Conservation (phyloP, 2,329 filamentous ascomycete species). For the Diaporthe amygdali region DNA sequence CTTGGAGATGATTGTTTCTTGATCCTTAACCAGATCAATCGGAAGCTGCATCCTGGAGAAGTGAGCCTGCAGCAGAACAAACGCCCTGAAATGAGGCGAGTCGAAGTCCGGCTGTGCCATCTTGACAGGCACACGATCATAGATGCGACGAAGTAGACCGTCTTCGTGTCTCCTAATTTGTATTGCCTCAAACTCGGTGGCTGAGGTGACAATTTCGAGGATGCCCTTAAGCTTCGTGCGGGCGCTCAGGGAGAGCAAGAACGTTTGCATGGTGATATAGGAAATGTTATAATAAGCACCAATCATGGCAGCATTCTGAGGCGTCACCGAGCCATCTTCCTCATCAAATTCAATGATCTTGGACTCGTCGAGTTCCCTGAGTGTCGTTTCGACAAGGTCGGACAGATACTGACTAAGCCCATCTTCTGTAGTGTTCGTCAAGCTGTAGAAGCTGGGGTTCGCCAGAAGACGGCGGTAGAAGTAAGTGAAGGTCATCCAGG, state of each 20-base stretch:
- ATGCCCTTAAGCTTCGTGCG: slow-evolving; percentile 97
- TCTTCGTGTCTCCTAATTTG: slow-evolving; percentile 95
- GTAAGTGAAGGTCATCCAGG: slow-evolving; percentile 98
- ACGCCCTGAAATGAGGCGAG: slow-evolving; percentile 97
- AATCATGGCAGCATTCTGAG: slow-evolving; percentile 96
- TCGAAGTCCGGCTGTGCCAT: slow-evolving; percentile 86
- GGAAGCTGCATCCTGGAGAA: slow-evolving; percentile 97
- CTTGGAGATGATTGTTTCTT: slow-evolving; percentile 85
- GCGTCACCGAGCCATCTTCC: slow-evolving; percentile 86
- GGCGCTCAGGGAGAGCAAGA: slow-evolving; percentile 86
- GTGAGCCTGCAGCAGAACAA: slow-evolving; percentile 95
- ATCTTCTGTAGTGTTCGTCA: slow-evolving; percentile 88
- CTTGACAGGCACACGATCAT: slow-evolving; percentile 94
- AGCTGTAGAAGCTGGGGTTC: slow-evolving; percentile 95
- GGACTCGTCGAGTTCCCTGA: slow-evolving; percentile 88
- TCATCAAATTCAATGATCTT: slow-evolving; percentile 97
- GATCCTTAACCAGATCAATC: slow-evolving; percentile 93
- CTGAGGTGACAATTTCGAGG: slow-evolving; percentile 94
- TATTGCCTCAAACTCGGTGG: slow-evolving; percentile 94
- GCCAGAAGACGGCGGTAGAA: slow-evolving; percentile 94
- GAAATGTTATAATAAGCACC: slow-evolving; percentile 99
- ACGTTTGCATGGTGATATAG: slow-evolving; percentile 99
- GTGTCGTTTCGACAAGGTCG: slow-evolving; percentile 88
- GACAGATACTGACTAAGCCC: slow-evolving; percentile 94
- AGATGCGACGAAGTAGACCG: slow-evolving; percentile 84